Conservation (phyloP, 2,329 filamentous ascomycete genomes). For the Penicillium paneum region DNA sequence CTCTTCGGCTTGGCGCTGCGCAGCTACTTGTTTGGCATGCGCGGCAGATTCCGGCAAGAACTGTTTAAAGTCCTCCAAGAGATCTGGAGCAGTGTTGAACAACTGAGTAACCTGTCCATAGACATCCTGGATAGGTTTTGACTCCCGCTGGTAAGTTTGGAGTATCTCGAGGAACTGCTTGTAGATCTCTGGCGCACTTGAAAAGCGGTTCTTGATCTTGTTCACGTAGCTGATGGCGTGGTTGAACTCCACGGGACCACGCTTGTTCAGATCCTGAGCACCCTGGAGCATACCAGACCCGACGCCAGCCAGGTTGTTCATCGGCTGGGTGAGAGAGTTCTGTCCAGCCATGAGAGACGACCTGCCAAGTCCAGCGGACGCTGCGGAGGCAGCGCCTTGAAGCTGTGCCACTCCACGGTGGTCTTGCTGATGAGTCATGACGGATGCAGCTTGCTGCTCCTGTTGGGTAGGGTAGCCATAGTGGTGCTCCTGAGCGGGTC, state of each 20-base stretch:
- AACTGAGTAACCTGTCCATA: conserved; percentile 94
- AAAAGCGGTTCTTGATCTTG: conserved; percentile 99
- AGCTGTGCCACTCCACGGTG: conserved; percentile 64
- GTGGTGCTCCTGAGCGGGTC: conserved; percentile 42
- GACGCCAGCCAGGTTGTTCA: conserved; percentile 61
- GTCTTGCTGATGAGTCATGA: conserved; percentile 59
- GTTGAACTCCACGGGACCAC: conserved; percentile 96
- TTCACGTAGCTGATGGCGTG: conserved; percentile 99
- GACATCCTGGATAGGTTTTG: conserved; percentile 96
- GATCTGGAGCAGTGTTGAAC: conserved; percentile 88
- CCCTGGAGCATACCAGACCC: conserved; percentile 57
- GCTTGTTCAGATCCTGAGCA: conserved; percentile 66
- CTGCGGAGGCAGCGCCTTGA: conserved; percentile 63
- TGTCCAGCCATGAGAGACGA: conserved; percentile 49
- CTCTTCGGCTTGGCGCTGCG: conserved; percentile 64
- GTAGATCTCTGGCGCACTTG: conserved; percentile 95
- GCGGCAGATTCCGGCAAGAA: conserved; percentile 89
- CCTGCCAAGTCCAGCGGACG: conserved; percentile 49
- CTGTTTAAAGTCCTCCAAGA: conserved; percentile 97
- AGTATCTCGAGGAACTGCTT: conserved; percentile 98
- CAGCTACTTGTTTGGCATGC: conserved; percentile 61
- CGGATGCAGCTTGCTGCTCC: conserved; percentile 48
- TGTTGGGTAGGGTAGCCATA: conserved; percentile 44
- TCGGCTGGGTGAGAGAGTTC: conserved; percentile 50
- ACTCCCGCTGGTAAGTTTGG: conserved; percentile 96